Conservation (phyloP, 371 early-diverging fungal genomes). For the Mortierella sp. region DNA sequence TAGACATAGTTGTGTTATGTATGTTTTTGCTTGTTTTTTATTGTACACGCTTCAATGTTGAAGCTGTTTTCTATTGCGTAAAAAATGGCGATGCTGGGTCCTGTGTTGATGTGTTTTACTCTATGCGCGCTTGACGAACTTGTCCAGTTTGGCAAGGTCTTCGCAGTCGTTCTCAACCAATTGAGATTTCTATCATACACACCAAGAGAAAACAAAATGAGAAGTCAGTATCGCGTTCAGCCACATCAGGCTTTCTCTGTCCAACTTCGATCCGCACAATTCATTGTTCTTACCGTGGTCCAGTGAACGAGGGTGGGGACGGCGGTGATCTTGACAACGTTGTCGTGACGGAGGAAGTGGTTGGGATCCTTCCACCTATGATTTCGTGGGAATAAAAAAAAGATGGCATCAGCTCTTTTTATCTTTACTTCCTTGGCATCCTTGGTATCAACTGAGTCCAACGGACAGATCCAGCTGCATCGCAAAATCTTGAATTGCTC, state of each 20-base stretch:
- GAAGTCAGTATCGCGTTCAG: neutral
- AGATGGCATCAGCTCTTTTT: neutral
- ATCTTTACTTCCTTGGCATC: neutral
- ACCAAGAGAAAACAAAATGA: constrained; percentile 4
- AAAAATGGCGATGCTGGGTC: neutral
- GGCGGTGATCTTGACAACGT: constrained; percentile 59
- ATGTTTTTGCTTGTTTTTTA: neutral
- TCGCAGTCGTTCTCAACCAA: constrained; percentile 68
- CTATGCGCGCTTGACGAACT: constrained; percentile 54
- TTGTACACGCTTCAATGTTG: neutral
- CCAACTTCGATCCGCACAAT: neutral
- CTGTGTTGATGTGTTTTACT: neutral
- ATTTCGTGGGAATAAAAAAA: neutral
- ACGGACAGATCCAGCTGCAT: neutral
- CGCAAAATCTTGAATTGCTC: neutral
- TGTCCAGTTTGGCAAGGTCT: constrained; percentile 58
- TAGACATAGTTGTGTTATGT: no score
- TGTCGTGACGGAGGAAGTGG: constrained; percentile 63
- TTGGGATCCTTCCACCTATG: constrained; percentile 68
- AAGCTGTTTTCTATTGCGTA: neutral
- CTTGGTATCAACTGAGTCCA: neutral
- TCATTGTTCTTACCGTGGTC: constrained; percentile 60
- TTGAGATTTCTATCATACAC: constrained; percentile 38
- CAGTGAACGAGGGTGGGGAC: constrained; percentile 72
- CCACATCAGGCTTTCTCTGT: no score